These are phyloP conservation scores for Aristolochia californica DNA, from an alignment of 164 flowering plant genomes.

Conservation along the genomic window DNA sequence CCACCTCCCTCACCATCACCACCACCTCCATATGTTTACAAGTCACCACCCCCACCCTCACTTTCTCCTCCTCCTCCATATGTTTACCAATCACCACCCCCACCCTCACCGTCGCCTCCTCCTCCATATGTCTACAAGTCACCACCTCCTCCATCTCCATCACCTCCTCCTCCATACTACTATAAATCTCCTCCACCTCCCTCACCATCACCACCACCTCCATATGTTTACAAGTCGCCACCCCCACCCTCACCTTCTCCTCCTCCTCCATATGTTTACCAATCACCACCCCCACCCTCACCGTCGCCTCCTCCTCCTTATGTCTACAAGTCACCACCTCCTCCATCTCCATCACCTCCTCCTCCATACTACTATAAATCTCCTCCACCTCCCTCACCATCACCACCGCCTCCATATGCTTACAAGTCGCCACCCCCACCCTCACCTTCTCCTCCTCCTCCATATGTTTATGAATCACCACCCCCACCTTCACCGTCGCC, in stretches of 20 bases:
- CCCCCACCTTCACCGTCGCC: no score
- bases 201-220: conserved; percentile 7
- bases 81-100: no score
- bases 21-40: no score
- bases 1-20: conserved; percentile 3
- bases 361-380: no score
- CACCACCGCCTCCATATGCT: neutral
- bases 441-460: neutral
- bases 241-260: conserved; percentile 8
- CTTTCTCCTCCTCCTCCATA: no score
- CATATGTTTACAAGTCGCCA: conserved; percentile 3
- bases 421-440: conserved; percentile 1
- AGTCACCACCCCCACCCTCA: no score
- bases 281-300: conserved; percentile 9
- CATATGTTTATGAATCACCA: neutral
- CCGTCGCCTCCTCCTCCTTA: conserved; percentile 2
- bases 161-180: conserved; percentile 7
- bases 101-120: neutral
- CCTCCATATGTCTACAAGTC: conserved; percentile 8
- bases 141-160: conserved; percentile 7
- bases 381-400: no score
- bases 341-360: conserved; percentile 5
- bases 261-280: conserved; percentile 3
- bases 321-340: conserved; percentile 6
- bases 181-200: conserved; percentile 12